phyloP scores from a whole-genome alignment of 1,284 basidiomycete species.

The Puccinia triticina region DNA sequence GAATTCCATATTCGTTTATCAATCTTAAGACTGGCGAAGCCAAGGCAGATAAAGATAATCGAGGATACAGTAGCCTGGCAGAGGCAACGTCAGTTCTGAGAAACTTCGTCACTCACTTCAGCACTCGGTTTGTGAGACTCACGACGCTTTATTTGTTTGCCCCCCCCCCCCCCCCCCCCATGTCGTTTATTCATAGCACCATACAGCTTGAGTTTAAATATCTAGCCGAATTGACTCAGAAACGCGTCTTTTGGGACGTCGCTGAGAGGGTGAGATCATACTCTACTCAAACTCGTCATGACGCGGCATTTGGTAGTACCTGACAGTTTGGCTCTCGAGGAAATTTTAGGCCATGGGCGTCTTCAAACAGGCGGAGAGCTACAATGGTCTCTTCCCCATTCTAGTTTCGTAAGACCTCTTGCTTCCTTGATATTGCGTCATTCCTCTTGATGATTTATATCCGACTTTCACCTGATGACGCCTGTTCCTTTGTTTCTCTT shows the following conservation, averaged over 20 bases:
- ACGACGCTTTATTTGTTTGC: neutral
- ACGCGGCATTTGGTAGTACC: neutral
- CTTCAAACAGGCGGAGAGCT: conserved; percentile 68
- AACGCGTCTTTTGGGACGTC: conserved; percentile 77
- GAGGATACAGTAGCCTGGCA: conserved; percentile 75
- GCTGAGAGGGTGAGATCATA: conserved; percentile 69
- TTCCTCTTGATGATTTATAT: neutral
- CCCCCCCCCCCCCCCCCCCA: conserved; percentile 4
- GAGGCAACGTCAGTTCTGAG: conserved; percentile 67
- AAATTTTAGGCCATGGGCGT: conserved; percentile 70
- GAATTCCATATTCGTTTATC: conserved; percentile 77
- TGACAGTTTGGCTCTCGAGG: neutral
- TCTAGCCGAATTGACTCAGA: conserved; percentile 75
- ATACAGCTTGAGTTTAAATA: conserved; percentile 89
- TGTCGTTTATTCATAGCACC: conserved; percentile 61
- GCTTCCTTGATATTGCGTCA: neutral
- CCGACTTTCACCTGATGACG: neutral
- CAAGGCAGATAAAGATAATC: conserved; percentile 70
- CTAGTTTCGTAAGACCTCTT: conserved; percentile 70
- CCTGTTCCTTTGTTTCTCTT: conserved; percentile 61
- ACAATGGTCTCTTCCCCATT: conserved; percentile 78
- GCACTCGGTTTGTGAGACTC: neutral
- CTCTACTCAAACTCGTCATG: neutral
- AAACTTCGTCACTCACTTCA: neutral
- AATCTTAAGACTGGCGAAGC: conserved; percentile 73